These are phyloP conservation scores for Russula lepida DNA, from an alignment of 768 basidiomycete genomes.

Conservation along the genomic window DNA sequence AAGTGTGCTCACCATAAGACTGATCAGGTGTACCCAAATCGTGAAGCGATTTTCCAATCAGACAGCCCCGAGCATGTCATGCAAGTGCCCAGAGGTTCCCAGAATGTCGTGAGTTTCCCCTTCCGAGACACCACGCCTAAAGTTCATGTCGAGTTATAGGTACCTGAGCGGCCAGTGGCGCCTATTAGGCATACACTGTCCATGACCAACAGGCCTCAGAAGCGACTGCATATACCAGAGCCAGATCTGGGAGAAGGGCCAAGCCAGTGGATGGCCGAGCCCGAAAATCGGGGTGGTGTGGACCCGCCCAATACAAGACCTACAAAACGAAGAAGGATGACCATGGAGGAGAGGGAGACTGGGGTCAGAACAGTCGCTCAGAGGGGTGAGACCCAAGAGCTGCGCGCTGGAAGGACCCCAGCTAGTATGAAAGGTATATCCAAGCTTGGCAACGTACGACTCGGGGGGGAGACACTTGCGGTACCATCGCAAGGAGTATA, in stretches of 20 bases:
- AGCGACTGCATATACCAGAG: not conserved
- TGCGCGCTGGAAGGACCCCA: not conserved
- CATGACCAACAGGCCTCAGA: not conserved
- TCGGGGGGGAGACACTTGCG: not conserved
- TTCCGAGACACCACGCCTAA: not conserved
- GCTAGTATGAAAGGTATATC: accelerated
- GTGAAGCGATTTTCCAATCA: too few species aligned
- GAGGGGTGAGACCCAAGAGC: not conserved
- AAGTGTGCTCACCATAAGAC: not conserved
- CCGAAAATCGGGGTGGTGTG: too few species aligned
- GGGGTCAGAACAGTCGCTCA: not conserved
- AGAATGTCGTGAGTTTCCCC: not conserved
- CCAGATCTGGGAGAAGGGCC: not conserved
- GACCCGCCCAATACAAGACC: too few species aligned
- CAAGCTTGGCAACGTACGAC: not conserved
- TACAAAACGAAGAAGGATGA: not conserved
- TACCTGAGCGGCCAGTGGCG: not conserved
- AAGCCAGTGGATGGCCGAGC: not conserved
- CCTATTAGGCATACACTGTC: too few species aligned
- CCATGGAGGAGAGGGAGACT: not conserved
- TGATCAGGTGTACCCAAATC: not conserved
- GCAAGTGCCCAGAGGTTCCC: not conserved
- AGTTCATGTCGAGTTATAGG: not conserved
- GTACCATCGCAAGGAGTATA: not conserved
- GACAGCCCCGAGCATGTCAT: too few species aligned